These are phyloP conservation scores for Strigomonas culicis DNA, from an alignment of 208 protist genomes.

Conservation along the genomic window DNA sequence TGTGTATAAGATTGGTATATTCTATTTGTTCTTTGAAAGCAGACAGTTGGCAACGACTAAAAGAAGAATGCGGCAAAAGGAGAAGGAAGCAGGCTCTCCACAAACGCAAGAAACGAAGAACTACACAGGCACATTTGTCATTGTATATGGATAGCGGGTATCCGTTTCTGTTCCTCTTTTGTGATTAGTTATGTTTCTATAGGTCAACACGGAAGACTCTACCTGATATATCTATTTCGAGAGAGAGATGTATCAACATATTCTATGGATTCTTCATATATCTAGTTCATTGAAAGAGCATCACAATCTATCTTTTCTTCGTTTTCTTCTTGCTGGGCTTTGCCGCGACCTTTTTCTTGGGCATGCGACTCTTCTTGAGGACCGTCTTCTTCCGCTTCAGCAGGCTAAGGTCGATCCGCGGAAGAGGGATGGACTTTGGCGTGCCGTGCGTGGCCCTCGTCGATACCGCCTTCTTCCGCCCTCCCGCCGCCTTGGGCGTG, in stretches of 20 bases:
- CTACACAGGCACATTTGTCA: background rate
- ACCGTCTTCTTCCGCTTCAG: conserved; percentile 5
- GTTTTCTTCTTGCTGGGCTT: background rate
- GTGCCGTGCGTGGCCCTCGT: conserved; percentile 1
- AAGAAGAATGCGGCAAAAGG: conserved; percentile 13
- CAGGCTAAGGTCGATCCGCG: background rate
- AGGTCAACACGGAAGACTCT: too few relatives aligned
- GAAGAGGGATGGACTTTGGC: conserved; percentile 7
- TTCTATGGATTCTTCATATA: background rate
- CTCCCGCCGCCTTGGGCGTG: background rate
- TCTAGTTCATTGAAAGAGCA: too few relatives aligned
- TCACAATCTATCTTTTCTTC: background rate
- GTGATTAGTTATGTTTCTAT: too few relatives aligned
- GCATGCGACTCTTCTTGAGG: background rate
- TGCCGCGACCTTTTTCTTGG: background rate
- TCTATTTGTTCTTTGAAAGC: conserved; percentile 7
- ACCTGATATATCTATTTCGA: background rate
- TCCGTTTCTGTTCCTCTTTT: too few relatives aligned
- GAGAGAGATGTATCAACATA: background rate
- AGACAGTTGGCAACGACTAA: background rate
- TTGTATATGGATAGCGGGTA: too few relatives aligned
- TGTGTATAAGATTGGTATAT: too few relatives aligned
- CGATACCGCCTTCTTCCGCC: background rate
- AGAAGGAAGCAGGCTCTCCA: background rate
- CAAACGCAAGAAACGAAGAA: background rate